Conservation (phyloP, 2,329 filamentous ascomycete species). For the Tolypocladium nubicola region DNA sequence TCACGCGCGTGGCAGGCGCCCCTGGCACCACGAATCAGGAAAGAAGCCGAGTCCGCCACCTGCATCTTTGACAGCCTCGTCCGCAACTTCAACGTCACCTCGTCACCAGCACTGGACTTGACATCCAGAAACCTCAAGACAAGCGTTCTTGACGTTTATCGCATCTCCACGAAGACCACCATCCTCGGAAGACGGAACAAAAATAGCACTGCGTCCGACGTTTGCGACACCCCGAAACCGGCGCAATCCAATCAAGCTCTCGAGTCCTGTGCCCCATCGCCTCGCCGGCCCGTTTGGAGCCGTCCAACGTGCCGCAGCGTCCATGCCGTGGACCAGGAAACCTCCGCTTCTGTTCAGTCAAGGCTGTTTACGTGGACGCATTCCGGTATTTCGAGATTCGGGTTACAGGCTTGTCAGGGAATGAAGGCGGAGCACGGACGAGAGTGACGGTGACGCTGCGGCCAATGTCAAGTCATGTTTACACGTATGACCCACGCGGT, state of each 20-base stretch:
- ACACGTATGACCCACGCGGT: not conserved
- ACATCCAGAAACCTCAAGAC: not conserved
- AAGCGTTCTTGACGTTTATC: no score
- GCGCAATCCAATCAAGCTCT: not conserved
- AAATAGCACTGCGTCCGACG: not conserved
- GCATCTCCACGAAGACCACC: not conserved
- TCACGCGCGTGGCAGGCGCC: not conserved
- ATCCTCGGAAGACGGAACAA: not conserved
- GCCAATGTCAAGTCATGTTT: not conserved
- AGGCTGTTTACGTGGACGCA: not conserved
- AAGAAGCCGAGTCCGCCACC: not conserved
- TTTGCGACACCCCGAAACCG: not conserved
- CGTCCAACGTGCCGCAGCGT: constrained; percentile 14
- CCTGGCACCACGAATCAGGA: not conserved
- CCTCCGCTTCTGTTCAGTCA: not conserved
- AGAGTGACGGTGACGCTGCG: not conserved
- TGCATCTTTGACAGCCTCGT: not conserved
- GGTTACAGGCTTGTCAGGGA: not conserved
- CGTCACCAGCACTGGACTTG: not conserved
- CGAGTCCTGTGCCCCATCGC: not conserved
- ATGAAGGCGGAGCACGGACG: not conserved
- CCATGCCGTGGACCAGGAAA: constrained; percentile 11
- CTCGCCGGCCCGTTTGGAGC: constrained; percentile 9
- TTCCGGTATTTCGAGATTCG: not conserved
- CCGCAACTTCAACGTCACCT: not conserved